Conservation (phyloP, 371 early-diverging fungal species). For the Mucor sp. region DNA sequence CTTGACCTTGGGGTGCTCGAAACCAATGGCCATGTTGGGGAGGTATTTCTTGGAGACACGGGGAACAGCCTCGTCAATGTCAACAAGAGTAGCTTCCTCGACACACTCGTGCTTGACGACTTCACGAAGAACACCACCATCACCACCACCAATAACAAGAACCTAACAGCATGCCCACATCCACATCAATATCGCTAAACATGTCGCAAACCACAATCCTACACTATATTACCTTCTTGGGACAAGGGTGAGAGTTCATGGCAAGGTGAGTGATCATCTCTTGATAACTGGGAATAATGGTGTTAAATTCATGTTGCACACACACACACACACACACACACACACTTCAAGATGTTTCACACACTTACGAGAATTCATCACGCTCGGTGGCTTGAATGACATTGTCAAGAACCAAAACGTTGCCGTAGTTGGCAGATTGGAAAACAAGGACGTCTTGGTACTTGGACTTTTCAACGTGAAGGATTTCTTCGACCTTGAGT, state of each 20-base stretch:
- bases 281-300: constrained; percentile 76
- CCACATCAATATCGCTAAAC: background rate
- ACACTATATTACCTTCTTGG: constrained; percentile 74
- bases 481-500: constrained; percentile 91
- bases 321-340: background rate
- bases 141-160: constrained; percentile 98
- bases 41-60: constrained; percentile 90
- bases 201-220: background rate
- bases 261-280: constrained; percentile 98
- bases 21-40: constrained; percentile 93
- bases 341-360: too few relatives aligned
- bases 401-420: constrained; percentile 95
- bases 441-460: constrained; percentile 98
- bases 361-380: constrained; percentile 92
- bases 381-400: constrained; percentile 97
- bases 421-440: constrained; percentile 91
- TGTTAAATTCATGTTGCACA: background rate
- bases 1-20: constrained; percentile 91
- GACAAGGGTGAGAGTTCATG: constrained; percentile 93
- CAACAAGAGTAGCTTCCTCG: constrained; percentile 89
- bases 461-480: constrained; percentile 90
- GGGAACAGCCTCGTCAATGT: constrained; percentile 96
- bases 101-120: constrained; percentile 94
- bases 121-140: constrained; percentile 97
- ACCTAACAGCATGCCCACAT: constrained; percentile 53